Evolutionary conservation across 1,139 yeast species (phyloP).

Genomic region (Candida dubliniensis): DNA sequence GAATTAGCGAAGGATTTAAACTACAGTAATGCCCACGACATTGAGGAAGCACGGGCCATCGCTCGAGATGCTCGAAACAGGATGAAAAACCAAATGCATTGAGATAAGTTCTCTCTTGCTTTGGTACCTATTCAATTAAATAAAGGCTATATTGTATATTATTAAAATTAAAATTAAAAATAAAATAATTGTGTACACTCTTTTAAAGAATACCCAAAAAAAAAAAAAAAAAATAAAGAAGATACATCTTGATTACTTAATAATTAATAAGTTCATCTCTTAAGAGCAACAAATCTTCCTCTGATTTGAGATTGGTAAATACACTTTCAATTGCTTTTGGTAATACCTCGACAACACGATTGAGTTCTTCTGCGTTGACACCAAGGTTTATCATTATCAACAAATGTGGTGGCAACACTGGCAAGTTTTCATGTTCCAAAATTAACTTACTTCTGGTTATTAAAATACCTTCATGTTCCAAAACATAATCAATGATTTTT

Average conservation of each 20-base stretch:
- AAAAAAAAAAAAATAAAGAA: too few species aligned
- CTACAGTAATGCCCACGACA: conserved; percentile 78
- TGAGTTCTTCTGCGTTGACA: conserved; percentile 54
- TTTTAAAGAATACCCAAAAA: background rate
- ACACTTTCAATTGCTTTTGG: conserved; percentile 19
- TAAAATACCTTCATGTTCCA: conserved; percentile 53
- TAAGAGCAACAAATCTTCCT: conserved; percentile 20
- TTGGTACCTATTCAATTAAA: too few species aligned
- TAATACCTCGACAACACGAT: conserved; percentile 20
- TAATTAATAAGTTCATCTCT: conserved; percentile 21
- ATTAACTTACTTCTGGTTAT: conserved; percentile 70
- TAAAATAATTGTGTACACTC: background rate
- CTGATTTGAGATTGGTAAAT: conserved; percentile 18
- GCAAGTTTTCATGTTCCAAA: conserved; percentile 73
- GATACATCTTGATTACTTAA: background rate
- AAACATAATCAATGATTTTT: conserved; percentile 55
- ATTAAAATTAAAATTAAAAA: conserved; percentile 1
- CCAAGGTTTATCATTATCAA: conserved; percentile 60
- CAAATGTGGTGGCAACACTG: conserved; percentile 68
- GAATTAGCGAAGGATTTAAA: conserved; percentile 72
- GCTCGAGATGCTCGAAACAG: conserved; percentile 68
- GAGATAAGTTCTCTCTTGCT: background rate
- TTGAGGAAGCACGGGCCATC: conserved; percentile 85
- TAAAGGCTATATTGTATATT: background rate
- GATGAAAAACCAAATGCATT: conserved; percentile 21